Conservation (phyloP, 2,329 filamentous ascomycete genomes). For the Aureobasidium sp. region DNA sequence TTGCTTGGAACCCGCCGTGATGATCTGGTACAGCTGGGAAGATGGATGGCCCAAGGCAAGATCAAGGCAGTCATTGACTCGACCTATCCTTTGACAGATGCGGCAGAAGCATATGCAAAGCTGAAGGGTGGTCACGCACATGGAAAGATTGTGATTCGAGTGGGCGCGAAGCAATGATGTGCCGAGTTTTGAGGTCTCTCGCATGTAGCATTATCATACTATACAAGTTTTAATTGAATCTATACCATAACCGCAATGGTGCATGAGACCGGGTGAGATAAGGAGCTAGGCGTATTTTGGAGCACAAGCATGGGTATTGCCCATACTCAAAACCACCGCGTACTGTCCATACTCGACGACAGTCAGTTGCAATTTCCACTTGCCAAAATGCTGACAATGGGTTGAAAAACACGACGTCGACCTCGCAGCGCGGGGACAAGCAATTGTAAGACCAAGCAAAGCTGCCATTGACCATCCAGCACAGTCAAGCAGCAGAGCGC, state of each 20-base stretch:
- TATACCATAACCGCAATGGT: neutral
- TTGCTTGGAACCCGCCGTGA: constrained; percentile 31
- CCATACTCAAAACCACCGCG: constrained; percentile 13
- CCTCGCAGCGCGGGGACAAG: constrained; percentile 10
- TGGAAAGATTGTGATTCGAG: constrained; percentile 50
- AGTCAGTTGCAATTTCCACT: constrained; percentile 3
- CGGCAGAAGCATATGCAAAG: constrained; percentile 49
- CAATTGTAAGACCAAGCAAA: neutral
- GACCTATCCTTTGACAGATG: constrained; percentile 48
- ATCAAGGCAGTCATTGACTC: constrained; percentile 50
- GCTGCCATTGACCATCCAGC: neutral
- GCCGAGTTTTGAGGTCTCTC: neutral
- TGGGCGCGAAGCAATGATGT: constrained; percentile 14
- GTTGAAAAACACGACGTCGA: neutral
- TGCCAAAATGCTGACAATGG: constrained; percentile 8
- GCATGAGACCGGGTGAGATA: neutral
- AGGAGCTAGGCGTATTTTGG: constrained; percentile 5
- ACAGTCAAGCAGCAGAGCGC: neutral
- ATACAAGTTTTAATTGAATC: neutral
- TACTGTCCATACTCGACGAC: constrained; percentile 9
- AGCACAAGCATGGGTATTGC: constrained; percentile 3
- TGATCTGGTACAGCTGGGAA: constrained; percentile 42
- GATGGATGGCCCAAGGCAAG: constrained; percentile 52
- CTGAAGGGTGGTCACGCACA: constrained; percentile 47
- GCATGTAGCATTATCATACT: neutral